These are phyloP conservation scores for Hawksworthiomyces lignivorus DNA, from an alignment of 2,329 filamentous ascomycete species.

Conservation along the genomic window DNA sequence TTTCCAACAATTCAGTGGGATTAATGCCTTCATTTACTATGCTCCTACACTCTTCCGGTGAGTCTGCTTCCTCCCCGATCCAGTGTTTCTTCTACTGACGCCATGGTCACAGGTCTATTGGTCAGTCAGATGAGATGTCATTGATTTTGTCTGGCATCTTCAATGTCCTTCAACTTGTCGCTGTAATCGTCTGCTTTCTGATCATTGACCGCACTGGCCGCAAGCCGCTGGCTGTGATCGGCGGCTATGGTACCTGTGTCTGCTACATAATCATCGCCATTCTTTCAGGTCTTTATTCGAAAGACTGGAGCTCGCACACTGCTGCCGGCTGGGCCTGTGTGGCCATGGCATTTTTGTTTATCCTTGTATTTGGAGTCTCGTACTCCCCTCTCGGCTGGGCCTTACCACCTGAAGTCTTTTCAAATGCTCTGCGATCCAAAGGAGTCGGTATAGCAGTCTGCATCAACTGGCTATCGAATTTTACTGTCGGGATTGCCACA, in stretches of 20 bases:
- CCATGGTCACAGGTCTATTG: no score
- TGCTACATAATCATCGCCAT: no score
- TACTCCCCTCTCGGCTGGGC: no score
- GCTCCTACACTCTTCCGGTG: constrained; percentile 2
- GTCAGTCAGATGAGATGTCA: neutral
- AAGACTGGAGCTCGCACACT: no score
- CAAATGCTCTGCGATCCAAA: constrained; percentile 51
- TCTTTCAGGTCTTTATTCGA: no score
- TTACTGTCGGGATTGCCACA: no score
- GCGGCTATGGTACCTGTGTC: constrained; percentile 27
- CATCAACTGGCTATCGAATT: constrained; percentile 56
- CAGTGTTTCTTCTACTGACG: no score
- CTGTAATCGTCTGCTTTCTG: constrained; percentile 46
- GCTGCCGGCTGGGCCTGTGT: no score
- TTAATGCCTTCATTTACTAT: constrained; percentile 9
- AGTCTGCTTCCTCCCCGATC: no score
- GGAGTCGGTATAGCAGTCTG: constrained; percentile 57
- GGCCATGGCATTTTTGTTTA: no score
- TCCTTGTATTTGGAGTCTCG: no score
- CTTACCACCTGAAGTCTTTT: constrained; percentile 55
- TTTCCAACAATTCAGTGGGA: constrained; percentile 5
- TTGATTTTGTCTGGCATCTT: constrained; percentile 29
- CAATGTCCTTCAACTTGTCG: constrained; percentile 53
- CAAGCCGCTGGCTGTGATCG: constrained; percentile 42
- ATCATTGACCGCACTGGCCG: constrained; percentile 47